Evolutionary conservation across 176 grass and related monocot genomes (phyloP).

Genomic region (Ampelocalamus luodianensis): DNA sequence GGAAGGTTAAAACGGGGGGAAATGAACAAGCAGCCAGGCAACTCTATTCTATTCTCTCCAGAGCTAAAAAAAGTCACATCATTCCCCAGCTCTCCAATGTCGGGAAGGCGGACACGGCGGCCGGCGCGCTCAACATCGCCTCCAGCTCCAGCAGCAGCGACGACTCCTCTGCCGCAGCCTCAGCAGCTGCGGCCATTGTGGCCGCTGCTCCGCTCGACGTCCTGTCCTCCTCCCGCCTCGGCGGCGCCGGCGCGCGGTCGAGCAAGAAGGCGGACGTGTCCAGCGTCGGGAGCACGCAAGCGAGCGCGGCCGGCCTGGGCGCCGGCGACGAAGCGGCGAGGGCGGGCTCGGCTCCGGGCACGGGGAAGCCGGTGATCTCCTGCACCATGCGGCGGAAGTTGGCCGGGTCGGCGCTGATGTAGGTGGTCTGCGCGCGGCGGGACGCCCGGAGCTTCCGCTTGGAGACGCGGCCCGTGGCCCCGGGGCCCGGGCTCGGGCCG

Average conservation of each 20-base stretch:
- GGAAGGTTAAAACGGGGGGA: background rate
- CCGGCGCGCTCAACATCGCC: conserved; percentile 17
- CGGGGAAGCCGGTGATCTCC: conserved; percentile 53
- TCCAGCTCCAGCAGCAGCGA: conserved; percentile 46
- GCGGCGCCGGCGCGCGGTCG: background rate
- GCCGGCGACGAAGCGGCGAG: no score
- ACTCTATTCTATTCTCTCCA: no score
- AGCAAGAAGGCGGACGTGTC: conserved; percentile 66
- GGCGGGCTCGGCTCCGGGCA: background rate
- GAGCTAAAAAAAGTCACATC: background rate
- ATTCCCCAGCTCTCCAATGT: conserved; percentile 56
- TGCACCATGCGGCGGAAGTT: conserved; percentile 66
- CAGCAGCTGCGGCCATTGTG: background rate
- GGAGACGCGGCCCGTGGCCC: conserved; percentile 33
- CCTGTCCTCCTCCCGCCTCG: background rate
- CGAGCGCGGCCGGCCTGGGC: background rate
- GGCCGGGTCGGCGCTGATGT: conserved; percentile 53
- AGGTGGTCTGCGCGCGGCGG: conserved; percentile 47
- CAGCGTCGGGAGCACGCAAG: conserved; percentile 52
- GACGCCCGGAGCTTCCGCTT: conserved; percentile 47
- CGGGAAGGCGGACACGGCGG: conserved; percentile 19
- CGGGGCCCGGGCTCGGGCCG: background rate
- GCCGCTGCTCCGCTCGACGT: background rate
- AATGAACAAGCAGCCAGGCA: no score
- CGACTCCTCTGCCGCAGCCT: background rate